phyloP scores from a whole-genome alignment of 1,139 yeast species.

The Torulaspora pretoriensis region DNA sequence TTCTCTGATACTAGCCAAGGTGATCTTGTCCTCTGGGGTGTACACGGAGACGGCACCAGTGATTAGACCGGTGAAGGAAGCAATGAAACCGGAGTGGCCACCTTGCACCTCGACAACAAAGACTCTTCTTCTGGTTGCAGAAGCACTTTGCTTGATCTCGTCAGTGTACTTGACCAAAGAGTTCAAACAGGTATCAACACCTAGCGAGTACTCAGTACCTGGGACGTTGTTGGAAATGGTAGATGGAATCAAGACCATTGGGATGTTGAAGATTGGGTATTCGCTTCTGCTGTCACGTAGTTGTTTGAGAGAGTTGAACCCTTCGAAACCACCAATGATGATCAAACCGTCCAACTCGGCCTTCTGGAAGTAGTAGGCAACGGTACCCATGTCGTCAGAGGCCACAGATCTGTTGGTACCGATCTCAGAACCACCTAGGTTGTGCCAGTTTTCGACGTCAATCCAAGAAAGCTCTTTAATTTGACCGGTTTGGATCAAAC shows the following conservation, averaged over 20 bases:
- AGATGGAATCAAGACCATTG: conserved; percentile 77
- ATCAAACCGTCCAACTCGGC: conserved; percentile 69
- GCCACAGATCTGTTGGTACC: conserved; percentile 78
- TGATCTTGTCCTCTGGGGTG: conserved; percentile 68
- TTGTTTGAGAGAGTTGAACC: conserved; percentile 64
- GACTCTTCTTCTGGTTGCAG: conserved; percentile 72
- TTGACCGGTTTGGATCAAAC: conserved; percentile 71
- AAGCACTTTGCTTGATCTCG: conserved; percentile 72
- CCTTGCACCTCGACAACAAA: conserved; percentile 86
- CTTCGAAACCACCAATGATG: conserved; percentile 78
- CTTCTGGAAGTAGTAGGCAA: conserved; percentile 73
- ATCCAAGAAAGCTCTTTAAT: conserved; percentile 61
- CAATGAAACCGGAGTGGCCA: conserved; percentile 77
- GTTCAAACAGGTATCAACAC: conserved; percentile 75
- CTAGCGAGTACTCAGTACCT: conserved; percentile 76
- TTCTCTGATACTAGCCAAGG: conserved; percentile 53
- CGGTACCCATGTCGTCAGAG: conserved; percentile 62
- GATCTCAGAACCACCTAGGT: conserved; percentile 74
- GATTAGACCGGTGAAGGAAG: conserved; percentile 62
- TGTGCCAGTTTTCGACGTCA: conserved; percentile 70
- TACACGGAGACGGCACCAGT: conserved; percentile 74
- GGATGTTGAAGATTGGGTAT: conserved; percentile 71
- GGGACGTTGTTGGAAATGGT: conserved; percentile 82
- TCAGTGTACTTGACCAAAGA: conserved; percentile 73
- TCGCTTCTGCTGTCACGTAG: conserved; percentile 56